Evolutionary conservation across 768 basidiomycete species (phyloP).

Genomic region (Harrya chromipes): DNA sequence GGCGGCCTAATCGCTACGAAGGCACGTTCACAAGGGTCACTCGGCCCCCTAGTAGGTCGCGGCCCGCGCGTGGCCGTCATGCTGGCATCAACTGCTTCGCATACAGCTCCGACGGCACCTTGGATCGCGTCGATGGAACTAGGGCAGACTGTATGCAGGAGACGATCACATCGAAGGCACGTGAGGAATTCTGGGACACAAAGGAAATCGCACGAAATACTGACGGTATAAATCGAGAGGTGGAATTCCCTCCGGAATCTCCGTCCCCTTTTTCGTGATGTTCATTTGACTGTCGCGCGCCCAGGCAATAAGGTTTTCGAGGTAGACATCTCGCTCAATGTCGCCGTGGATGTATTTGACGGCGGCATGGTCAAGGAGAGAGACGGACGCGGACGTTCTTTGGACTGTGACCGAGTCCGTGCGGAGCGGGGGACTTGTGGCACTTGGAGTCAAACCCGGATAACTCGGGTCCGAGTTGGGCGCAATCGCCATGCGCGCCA

Average conservation of each 20-base stretch:
- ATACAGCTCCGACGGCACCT: constrained; percentile 79
- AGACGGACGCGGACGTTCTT: constrained; percentile 50
- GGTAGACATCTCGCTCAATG: constrained; percentile 61
- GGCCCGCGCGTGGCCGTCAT: constrained; percentile 28
- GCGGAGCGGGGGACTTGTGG: constrained; percentile 12
- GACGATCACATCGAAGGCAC: neutral
- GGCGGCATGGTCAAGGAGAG: constrained; percentile 58
- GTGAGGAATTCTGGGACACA: neutral
- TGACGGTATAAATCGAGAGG: constrained; percentile 84
- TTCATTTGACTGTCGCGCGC: constrained; percentile 56
- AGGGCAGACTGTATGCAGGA: constrained; percentile 58
- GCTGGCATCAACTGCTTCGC: constrained; percentile 82
- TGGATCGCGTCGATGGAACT: constrained; percentile 73
- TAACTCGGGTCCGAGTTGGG: neutral
- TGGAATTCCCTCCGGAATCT: constrained; percentile 68
- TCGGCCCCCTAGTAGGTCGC: constrained; percentile 7
- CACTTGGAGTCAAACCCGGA: no score
- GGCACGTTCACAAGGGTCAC: constrained; percentile 38
- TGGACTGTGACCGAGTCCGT: constrained; percentile 42
- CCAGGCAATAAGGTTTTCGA: constrained; percentile 62
- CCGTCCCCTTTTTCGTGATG: constrained; percentile 58
- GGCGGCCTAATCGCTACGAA: constrained; percentile 90
- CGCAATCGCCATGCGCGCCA: constrained; percentile 42
- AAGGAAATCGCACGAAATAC: constrained; percentile 21
- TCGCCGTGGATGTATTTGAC: constrained; percentile 76